Base-by-base conservation (phyloP, 2,329 filamentous ascomycete genomes). In the Exophiala lecanii-corni region DNA sequence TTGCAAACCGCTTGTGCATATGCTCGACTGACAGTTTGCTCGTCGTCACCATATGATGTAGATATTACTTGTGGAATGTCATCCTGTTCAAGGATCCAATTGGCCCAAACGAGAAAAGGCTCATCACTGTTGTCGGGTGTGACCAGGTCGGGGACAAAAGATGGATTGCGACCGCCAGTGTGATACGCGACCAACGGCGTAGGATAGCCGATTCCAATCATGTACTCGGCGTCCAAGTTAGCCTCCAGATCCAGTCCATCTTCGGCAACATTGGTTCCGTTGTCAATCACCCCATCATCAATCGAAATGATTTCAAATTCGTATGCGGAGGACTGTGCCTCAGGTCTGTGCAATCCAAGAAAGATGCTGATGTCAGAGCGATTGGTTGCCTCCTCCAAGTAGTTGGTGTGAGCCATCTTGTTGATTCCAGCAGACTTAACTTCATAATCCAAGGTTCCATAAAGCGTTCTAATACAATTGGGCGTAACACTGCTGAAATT, bases 31-130 rank as follows among this genome's bases (percentile, higher is more conserved):
- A 85, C 68, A 4, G 75, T 73, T 55, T 82, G 76, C 61, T 86
- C 82, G 39, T 78, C 73, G 46, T 84, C 80, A 35, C 78, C 80
- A 58, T 85, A 86, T 0, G 79, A 83, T 12, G 76, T 79, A 41
- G 71, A 75, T 55, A 85, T 73, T 10, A 80, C 74, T 41, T 79
- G 73, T 0, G 82, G 81, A 2, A 85, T 66, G 16, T 49, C 43
- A 0, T 61, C 54, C 45, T 75, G 33, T 5, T 39, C 49, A 2
- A 36, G 21, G 35, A 52, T 43, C 35, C 50, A 53, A 12, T 45
- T 45, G 18, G 46, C 39, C 47, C 47, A 51, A 4, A 36, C 39
- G 30, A 51, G 33, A 21, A 43, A 53, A 3, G 50, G 48, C 30
- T 53, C 50, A 18, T 53, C 45, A 34, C 16, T 39, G 45, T 53